Evolutionary conservation across 169 alveolate species (phyloP).

Genomic region (Cryptosporidium viatorum): DNA sequence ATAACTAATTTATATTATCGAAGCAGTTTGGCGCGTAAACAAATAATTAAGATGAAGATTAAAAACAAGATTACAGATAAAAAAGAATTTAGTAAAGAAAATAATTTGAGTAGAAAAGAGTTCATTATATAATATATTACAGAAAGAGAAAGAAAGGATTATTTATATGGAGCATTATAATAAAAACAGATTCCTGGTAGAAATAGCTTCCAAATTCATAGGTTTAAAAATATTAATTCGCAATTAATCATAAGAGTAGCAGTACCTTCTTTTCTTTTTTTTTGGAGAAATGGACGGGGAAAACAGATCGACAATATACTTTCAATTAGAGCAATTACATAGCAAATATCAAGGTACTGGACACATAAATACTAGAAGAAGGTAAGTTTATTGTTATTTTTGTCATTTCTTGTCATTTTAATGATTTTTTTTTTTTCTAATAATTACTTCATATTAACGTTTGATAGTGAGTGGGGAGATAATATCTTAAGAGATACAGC

Average conservation of each 20-base stretch:
- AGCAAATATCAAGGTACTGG: slow-evolving; percentile 97
- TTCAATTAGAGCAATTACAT: slow-evolving; percentile 94
- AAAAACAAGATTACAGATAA: not conserved
- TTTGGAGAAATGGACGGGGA: slow-evolving; percentile 55
- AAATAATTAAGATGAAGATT: no score
- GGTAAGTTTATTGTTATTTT: slow-evolving; percentile 81
- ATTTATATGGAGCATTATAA: no score
- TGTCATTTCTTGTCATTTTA: not conserved
- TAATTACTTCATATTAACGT: not conserved
- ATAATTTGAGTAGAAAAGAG: not conserved
- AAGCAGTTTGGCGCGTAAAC: not conserved
- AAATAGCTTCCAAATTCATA: not conserved
- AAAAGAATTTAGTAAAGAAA: not conserved
- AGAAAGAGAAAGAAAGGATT: not conserved
- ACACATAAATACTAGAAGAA: slow-evolving; percentile 90
- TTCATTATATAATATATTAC: no score
- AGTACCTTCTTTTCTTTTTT: not conserved
- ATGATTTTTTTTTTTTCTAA: not conserved
- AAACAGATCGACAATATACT: slow-evolving; percentile 89
- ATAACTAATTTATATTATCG: not conserved
- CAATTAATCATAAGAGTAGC: not conserved
- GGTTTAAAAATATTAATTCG: not conserved
- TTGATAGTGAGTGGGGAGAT: slow-evolving; percentile 91
- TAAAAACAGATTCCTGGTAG: no score
- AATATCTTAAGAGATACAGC: slow-evolving; percentile 92